Evolutionary conservation across 2,329 filamentous ascomycete genomes (phyloP).

Genomic region (Paramyrothecium sp.): DNA sequence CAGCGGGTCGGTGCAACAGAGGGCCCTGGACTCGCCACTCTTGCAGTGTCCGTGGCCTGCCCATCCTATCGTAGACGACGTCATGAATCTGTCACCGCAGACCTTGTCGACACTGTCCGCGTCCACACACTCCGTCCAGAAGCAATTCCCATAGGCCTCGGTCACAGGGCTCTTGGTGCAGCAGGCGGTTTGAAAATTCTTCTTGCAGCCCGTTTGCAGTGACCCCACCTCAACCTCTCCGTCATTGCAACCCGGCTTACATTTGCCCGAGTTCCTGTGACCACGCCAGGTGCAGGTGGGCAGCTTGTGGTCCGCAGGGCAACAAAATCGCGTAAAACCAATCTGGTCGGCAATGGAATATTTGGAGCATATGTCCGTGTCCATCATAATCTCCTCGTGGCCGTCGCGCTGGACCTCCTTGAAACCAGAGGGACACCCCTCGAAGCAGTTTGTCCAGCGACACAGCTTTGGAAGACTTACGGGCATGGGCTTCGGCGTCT

Average conservation of each 20-base stretch:
- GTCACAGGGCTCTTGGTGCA: constrained; percentile 5
- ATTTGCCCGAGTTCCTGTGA: constrained; percentile 13
- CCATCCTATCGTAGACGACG: too few species aligned
- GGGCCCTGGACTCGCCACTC: neutral
- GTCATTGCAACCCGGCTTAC: constrained; percentile 9
- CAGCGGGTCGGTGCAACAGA: neutral
- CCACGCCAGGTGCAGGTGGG: constrained; percentile 14
- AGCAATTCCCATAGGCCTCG: constrained; percentile 7
- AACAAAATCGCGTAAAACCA: neutral
- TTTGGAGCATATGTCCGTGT: neutral
- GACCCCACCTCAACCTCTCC: constrained; percentile 12
- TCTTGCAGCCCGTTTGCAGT: constrained; percentile 5
- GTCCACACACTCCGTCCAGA: constrained; percentile 9
- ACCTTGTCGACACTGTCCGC: neutral
- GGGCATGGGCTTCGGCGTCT: constrained; percentile 1
- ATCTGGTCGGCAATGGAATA: neutral
- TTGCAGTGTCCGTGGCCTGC: neutral
- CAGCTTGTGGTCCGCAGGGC: neutral
- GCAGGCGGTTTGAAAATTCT: constrained; percentile 11
- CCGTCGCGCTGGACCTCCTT: constrained; percentile 6
- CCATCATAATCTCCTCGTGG: constrained; percentile 6
- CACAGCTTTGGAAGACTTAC: constrained; percentile 3
- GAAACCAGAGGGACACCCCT: constrained; percentile 9
- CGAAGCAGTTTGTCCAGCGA: constrained; percentile 8
- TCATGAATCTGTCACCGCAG: too few species aligned